Conservation (phyloP, 495 filamentous ascomycete genomes). For the Podospora pseudocomata region DNA sequence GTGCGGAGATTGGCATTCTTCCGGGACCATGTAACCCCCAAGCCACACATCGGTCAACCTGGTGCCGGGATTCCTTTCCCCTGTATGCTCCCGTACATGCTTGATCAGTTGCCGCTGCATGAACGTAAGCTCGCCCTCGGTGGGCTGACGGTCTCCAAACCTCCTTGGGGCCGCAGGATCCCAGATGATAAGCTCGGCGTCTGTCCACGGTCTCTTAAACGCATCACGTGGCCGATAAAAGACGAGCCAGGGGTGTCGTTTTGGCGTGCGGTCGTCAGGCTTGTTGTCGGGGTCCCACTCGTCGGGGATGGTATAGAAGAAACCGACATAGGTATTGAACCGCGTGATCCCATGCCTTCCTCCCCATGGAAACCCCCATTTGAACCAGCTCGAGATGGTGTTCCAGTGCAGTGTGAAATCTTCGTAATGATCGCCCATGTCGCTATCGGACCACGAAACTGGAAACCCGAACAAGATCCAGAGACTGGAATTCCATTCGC, state of each 20-base stretch:
- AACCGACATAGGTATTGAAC: slow-evolving; percentile 29
- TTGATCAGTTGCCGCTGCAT: slow-evolving; percentile 42
- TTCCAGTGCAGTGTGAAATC: slow-evolving; percentile 20
- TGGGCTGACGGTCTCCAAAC: slow-evolving; percentile 10
- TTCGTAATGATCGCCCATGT: slow-evolving; percentile 36
- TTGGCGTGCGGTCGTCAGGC: slow-evolving; percentile 13
- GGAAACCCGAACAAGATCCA: slow-evolving; percentile 32
- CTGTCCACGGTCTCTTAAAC: slow-evolving; percentile 20
- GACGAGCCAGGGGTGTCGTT: slow-evolving; percentile 43
- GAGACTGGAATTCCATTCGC: neutral
- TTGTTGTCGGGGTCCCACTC: slow-evolving; percentile 32
- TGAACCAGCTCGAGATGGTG: neutral
- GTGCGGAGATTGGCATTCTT: slow-evolving; percentile 17
- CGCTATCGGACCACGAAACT: slow-evolving; percentile 36
- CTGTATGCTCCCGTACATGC: slow-evolving; percentile 25
- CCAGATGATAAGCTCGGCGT: slow-evolving; percentile 47
- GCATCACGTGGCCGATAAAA: slow-evolving; percentile 37
- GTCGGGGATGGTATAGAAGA: slow-evolving; percentile 45
- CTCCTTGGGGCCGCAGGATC: slow-evolving; percentile 31
- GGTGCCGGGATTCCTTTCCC: slow-evolving; percentile 23
- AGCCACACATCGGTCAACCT: slow-evolving; percentile 39
- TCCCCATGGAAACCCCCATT: neutral
- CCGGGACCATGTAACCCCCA: slow-evolving; percentile 28
- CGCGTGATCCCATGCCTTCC: neutral
- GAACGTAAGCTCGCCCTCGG: slow-evolving; percentile 31